Conservation (phyloP, 2,329 filamentous ascomycete genomes). For the Plenodomus lindquistii region DNA sequence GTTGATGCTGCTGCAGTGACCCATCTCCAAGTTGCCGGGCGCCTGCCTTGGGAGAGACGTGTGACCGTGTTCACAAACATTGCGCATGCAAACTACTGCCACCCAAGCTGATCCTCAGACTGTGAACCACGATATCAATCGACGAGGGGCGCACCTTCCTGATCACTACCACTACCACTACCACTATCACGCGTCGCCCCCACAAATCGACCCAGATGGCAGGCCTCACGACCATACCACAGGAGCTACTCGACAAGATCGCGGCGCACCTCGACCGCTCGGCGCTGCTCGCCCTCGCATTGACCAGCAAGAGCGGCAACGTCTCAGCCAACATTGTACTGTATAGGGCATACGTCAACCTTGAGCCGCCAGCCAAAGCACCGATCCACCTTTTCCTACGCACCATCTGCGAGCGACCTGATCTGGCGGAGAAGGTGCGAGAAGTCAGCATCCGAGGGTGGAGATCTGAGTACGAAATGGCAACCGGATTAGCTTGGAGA, state of each 20-base stretch:
- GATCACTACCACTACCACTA: not conserved
- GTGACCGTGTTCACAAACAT: no score
- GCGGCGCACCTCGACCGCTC: not conserved
- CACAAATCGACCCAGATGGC: not conserved
- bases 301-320: conserved; percentile 1
- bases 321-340: not conserved
- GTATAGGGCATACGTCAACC: conserved; percentile 3
- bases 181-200: no score
- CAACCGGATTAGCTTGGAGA: conserved; percentile 2
- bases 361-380: not conserved
- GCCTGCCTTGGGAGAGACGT: no score
- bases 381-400: conserved; percentile 3
- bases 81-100: no score
- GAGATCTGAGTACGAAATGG: conserved; percentile 11
- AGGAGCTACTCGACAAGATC: conserved; percentile 3
- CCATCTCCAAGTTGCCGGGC: no score
- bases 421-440: conserved; percentile 6
- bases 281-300: not conserved
- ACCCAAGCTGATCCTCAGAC: no score
- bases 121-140: no score
- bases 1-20: no score
- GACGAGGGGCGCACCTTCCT: not conserved
- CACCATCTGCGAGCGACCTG: conserved; percentile 1
- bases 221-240: not conserved
- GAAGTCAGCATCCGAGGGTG: conserved; percentile 10